Evolutionary conservation across 805 yeast species (phyloP).

Genomic region (Sugiyamaella mastotermitis): DNA sequence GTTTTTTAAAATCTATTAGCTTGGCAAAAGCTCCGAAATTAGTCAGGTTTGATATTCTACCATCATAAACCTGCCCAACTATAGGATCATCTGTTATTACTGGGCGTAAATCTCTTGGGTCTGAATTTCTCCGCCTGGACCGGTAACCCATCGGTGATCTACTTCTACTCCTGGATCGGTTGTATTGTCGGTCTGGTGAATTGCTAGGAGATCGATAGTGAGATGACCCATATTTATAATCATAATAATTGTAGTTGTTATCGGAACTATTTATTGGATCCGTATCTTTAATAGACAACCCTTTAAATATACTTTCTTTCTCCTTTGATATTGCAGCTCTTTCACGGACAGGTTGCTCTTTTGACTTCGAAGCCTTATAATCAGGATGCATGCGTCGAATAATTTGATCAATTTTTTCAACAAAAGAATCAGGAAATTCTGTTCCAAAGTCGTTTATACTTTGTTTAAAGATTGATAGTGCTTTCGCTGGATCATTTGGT

Average conservation of each 20-base stretch:
- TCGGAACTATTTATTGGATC: not conserved
- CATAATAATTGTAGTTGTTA: not conserved
- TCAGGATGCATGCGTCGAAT: conserved; percentile 30
- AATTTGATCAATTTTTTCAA: conserved; percentile 26
- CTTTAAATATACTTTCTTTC: conserved; percentile 12
- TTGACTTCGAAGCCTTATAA: conserved; percentile 12
- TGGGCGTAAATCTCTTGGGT: conserved; percentile 12
- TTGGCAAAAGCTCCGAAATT: conserved; percentile 76
- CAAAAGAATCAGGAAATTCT: conserved; percentile 31
- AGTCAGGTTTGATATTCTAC: conserved; percentile 53
- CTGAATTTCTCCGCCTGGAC: not conserved
- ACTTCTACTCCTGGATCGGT: not conserved
- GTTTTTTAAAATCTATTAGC: conserved; percentile 35
- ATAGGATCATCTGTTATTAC: conserved; percentile 30
- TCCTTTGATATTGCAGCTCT: conserved; percentile 2
- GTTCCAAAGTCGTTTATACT: conserved; percentile 41
- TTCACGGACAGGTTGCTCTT: not conserved
- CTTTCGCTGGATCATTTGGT: conserved; percentile 13
- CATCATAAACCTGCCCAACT: conserved; percentile 49
- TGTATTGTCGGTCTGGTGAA: not conserved
- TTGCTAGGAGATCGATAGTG: conserved; percentile 6
- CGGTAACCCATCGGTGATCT: conserved; percentile 2
- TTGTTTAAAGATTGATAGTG: conserved; percentile 32
- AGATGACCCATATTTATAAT: too few species aligned
- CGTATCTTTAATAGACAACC: conserved; percentile 21